Conservation (phyloP, 192 early-diverging fungal species). For the Coemansia sp. region DNA sequence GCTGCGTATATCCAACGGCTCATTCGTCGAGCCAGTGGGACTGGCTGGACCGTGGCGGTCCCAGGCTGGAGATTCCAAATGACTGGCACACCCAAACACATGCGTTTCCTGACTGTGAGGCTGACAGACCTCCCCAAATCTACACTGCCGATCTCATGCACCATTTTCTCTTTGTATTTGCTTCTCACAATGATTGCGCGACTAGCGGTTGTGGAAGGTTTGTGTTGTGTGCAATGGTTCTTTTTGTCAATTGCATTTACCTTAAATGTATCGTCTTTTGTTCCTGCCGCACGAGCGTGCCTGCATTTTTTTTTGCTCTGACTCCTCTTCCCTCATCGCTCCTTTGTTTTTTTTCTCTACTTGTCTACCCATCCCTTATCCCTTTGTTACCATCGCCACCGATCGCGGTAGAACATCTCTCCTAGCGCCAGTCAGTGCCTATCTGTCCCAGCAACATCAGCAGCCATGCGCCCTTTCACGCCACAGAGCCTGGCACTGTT, state of each 20-base stretch:
- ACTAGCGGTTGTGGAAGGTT: too few species aligned
- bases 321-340: background rate
- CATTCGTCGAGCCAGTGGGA: too few species aligned
- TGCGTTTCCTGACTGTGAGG: background rate
- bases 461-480: background rate
- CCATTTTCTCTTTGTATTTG: background rate
- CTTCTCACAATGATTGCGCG: too few species aligned
- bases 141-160: constrained; percentile 5
- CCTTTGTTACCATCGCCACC: background rate
- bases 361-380: background rate
- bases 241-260: background rate
- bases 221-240: background rate
- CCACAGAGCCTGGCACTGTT: background rate
- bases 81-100: background rate
- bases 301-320: background rate
- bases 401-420: background rate
- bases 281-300: background rate
- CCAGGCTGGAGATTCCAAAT: too few species aligned
- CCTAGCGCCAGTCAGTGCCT: background rate
- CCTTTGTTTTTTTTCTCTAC: background rate
- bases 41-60: background rate
- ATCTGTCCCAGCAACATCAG: background rate
- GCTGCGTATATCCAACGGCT: too few species aligned
- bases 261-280: background rate
- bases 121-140: background rate